Evolutionary conservation across 129 eudicot genomes (phyloP).

Genomic region (Artemisia tridentata): DNA sequence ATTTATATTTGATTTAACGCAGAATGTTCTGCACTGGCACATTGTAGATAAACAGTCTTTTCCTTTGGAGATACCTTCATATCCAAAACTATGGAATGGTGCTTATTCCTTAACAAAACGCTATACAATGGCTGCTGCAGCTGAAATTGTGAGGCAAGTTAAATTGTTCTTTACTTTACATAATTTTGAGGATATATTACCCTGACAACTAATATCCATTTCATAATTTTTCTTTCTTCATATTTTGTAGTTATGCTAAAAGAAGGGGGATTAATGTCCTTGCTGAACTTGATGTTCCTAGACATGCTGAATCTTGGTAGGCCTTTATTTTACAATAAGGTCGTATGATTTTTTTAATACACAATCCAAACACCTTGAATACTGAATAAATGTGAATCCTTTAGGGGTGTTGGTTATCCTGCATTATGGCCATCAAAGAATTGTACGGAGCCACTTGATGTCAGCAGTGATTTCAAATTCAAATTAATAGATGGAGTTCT

Average conservation of each 20-base stretch:
- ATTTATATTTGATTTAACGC: no score
- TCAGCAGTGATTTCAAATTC: constrained; percentile 83
- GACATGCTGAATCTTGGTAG: constrained; percentile 93
- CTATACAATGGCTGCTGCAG: constrained; percentile 81
- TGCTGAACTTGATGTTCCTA: constrained; percentile 96
- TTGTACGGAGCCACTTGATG: no score
- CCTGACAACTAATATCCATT: background rate
- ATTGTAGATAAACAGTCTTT: constrained; percentile 87
- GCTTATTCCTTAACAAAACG: constrained; percentile 82
- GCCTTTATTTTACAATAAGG: background rate
- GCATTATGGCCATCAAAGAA: no score
- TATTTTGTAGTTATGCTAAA: constrained; percentile 66
- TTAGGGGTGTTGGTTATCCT: no score
- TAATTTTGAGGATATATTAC: constrained; percentile 4
- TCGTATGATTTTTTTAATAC: no score
- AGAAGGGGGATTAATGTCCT: constrained; percentile 80
- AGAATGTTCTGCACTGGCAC: no score
- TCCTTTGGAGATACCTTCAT: constrained; percentile 94
- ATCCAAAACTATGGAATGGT: constrained; percentile 85
- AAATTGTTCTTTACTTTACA: constrained; percentile 8
- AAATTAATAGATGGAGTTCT: constrained; percentile 84
- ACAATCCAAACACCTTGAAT: no score
- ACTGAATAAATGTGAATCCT: no score
- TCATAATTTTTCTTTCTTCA: constrained; percentile 14
- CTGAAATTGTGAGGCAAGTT: constrained; percentile 84